Percentiles rank a stretch among this genome's conserved stretches.
Conservation (phyloP, 2,329 filamentous ascomycete species). For the Tricladium varicosporioides region DNA sequence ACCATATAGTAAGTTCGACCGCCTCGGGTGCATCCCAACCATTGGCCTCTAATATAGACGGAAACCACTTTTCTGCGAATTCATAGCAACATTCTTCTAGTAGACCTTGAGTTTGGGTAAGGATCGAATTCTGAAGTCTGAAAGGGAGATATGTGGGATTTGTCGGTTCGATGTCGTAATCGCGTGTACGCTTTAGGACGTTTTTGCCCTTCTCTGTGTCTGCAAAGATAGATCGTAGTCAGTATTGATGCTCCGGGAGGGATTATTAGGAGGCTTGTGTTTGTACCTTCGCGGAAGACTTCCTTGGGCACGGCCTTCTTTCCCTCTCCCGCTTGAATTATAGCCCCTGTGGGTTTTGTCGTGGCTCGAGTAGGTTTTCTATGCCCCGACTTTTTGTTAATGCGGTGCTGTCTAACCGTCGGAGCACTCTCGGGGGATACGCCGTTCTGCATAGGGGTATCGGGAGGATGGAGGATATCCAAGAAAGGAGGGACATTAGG, state of each 20-base stretch:
- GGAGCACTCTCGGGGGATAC: slow-evolving; percentile 8
- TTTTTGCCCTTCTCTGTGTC: background rate
- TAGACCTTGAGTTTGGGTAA: slow-evolving; percentile 13
- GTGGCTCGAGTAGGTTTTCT: slow-evolving; percentile 4
- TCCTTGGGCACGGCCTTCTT: slow-evolving; percentile 7
- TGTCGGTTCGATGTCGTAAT: background rate
- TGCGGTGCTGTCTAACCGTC: slow-evolving; percentile 3
- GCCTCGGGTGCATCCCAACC: slow-evolving; percentile 18
- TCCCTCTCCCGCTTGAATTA: slow-evolving; percentile 6
- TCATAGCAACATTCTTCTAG: slow-evolving; percentile 17
- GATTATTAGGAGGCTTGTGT: slow-evolving; percentile 9
- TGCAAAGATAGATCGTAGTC: slow-evolving; percentile 1
- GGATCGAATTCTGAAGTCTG: slow-evolving; percentile 15
- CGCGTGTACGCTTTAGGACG: background rate
- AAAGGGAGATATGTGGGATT: slow-evolving; percentile 15
- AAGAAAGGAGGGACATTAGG: slow-evolving; percentile 3
- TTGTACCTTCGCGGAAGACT: slow-evolving; percentile 8
- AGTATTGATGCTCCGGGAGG: background rate
- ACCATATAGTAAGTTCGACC: slow-evolving; percentile 18
- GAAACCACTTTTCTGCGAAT: slow-evolving; percentile 20
- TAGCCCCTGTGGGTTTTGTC: slow-evolving; percentile 1
- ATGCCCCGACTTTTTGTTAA: slow-evolving; percentile 5
- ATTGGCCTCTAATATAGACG: slow-evolving; percentile 8
- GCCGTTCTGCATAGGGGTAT: slow-evolving; percentile 9
- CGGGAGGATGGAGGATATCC: background rate